A percentile compares a stretch with the other conserved stretches of the same genome.
Evolutionary conservation across 768 basidiomycete genomes (phyloP).

Genomic region (Imleria badia): DNA sequence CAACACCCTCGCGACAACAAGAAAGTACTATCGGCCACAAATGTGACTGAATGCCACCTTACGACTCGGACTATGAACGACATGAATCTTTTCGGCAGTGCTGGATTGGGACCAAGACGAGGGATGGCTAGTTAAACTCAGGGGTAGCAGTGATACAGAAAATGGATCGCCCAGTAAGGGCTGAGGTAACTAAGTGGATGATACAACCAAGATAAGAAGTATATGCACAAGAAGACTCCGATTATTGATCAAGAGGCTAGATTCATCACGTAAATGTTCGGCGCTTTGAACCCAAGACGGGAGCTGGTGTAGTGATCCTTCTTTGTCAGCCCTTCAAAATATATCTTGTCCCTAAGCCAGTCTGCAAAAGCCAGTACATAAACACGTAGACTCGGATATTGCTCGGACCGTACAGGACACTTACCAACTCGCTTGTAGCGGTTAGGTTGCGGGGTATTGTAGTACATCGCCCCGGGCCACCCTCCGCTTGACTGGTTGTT

Average conservation of each 20-base stretch:
- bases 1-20: background rate
- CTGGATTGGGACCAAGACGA: background rate
- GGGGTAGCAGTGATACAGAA: background rate
- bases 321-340: conserved; percentile 62
- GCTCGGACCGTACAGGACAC: conserved; percentile 23
- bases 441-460: conserved; percentile 45
- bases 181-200: background rate
- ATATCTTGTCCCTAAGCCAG: conserved; percentile 73
- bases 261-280: conserved; percentile 78
- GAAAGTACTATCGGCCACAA: background rate
- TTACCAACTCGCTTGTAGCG: conserved; percentile 63
- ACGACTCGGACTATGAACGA: background rate
- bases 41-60: too few relatives aligned
- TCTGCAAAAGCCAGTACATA: conserved; percentile 41
- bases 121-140: background rate
- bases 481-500: conserved; percentile 31
- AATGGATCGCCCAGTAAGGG: background rate
- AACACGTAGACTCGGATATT: background rate
- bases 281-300: conserved; percentile 73
- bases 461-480: conserved; percentile 43
- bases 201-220: conserved; percentile 8
- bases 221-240: background rate
- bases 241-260: conserved; percentile 42
- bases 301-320: conserved; percentile 58
- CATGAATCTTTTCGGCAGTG: too few relatives aligned